A percentile compares a stretch with the other conserved stretches of the same genome.
Evolutionary conservation across 192 early-diverging fungal species (phyloP).

Genomic region (Thoreauomyces humboldtii): DNA sequence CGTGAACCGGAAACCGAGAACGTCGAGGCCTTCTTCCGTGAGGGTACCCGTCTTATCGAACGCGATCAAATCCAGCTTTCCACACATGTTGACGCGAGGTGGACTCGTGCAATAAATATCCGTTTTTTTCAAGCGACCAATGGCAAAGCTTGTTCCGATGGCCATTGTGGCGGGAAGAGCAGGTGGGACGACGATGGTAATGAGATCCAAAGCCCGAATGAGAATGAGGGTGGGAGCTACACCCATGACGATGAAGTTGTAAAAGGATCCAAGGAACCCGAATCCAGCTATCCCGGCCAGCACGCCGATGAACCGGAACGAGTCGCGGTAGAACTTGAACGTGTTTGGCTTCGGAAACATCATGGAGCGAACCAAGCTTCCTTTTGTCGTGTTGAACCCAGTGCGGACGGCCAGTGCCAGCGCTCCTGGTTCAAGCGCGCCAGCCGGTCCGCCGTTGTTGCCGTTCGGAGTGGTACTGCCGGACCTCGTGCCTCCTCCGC

Average conservation of each 20-base stretch:
- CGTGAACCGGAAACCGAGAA: slow-evolving; percentile 79
- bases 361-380: slow-evolving; percentile 90
- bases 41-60: slow-evolving; percentile 99
- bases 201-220: slow-evolving; percentile 89
- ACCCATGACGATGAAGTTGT: slow-evolving; percentile 84
- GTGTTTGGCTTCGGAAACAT: slow-evolving; percentile 95
- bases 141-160: slow-evolving; percentile 95
- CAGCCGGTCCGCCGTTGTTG: slow-evolving; percentile 26
- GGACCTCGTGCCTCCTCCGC: slow-evolving; percentile 34
- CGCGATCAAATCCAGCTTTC: slow-evolving; percentile 93
- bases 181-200: slow-evolving; percentile 96
- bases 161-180: slow-evolving; percentile 97
- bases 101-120: slow-evolving; percentile 94
- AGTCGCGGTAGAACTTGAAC: slow-evolving; percentile 97
- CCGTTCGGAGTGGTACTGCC: slow-evolving; percentile 27
- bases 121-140: slow-evolving; percentile 71
- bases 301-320: slow-evolving; percentile 94
- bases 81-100: slow-evolving; percentile 88
- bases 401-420: slow-evolving; percentile 88
- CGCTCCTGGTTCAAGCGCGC: slow-evolving; percentile 38
- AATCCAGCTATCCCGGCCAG: slow-evolving; percentile 75
- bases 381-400: slow-evolving; percentile 97
- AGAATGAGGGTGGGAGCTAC: slow-evolving; percentile 70
- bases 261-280: slow-evolving; percentile 83
- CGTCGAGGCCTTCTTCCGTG: slow-evolving; percentile 93